Conservation (phyloP, 2,329 filamentous ascomycete species). For the Tympanopsis confertula region DNA sequence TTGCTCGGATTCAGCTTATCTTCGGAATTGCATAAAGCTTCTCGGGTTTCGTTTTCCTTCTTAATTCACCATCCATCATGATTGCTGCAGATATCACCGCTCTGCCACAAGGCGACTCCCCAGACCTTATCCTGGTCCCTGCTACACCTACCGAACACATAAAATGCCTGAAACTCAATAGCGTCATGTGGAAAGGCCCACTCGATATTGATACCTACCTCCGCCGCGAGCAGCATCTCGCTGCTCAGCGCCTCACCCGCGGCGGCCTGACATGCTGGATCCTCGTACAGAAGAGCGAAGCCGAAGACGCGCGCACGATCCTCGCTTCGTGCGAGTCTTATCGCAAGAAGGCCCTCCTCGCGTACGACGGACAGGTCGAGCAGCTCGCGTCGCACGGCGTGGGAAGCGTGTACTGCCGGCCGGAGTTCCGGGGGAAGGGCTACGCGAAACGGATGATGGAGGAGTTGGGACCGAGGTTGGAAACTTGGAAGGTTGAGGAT, state of each 20-base stretch:
- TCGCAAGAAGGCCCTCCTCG: neutral
- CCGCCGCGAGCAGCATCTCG: neutral
- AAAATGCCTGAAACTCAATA: neutral
- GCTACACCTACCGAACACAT: neutral
- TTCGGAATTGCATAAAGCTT: no score
- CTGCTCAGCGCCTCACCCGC: neutral
- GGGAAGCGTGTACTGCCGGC: conserved; percentile 67
- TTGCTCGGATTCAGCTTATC: no score
- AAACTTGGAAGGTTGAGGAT: conserved; percentile 35
- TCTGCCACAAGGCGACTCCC: neutral
- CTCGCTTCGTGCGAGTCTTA: neutral
- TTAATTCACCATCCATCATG: no score
- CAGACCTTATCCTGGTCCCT: neutral
- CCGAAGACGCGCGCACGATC: neutral
- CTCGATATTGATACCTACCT: neutral
- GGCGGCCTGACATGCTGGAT: neutral
- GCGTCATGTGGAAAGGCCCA: neutral
- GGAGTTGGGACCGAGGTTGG: conserved; percentile 45
- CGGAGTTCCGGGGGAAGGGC: conserved; percentile 54
- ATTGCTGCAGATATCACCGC: neutral
- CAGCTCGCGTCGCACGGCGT: conserved; percentile 62
- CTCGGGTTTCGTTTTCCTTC: no score
- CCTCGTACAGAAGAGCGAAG: neutral
- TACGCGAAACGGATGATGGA: conserved; percentile 69
- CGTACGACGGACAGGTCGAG: conserved; percentile 16